phyloP scores from a whole-genome alignment of 164 flowering plant genomes.

The Platanus orientalis region DNA sequence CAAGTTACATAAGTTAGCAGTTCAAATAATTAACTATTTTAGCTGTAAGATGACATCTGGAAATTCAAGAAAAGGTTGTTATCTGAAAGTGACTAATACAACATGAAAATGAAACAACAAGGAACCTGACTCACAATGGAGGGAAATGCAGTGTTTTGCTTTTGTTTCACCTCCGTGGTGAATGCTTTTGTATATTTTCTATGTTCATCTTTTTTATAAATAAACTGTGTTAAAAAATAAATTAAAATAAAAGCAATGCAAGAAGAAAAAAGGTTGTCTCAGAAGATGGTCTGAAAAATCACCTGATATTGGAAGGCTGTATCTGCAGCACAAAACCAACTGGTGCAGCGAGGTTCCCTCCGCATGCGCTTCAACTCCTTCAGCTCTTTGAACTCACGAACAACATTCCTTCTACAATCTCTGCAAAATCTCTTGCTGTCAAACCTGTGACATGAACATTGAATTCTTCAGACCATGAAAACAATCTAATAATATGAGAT shows the following conservation, averaged over 20 bases:
- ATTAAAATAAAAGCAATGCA: too few relatives aligned
- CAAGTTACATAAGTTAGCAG: background rate
- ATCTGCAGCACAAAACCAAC: slow-evolving; percentile 94
- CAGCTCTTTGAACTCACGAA: slow-evolving; percentile 96
- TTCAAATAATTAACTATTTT: background rate
- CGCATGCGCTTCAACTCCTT: slow-evolving; percentile 94
- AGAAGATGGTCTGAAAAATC: slow-evolving; percentile 6
- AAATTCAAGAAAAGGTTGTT: slow-evolving; percentile 1
- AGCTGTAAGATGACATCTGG: background rate
- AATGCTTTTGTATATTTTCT: too few relatives aligned
- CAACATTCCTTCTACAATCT: slow-evolving; percentile 97
- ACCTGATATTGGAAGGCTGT: slow-evolving; percentile 92
- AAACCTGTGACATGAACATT: slow-evolving; percentile 59
- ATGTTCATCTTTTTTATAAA: too few relatives aligned
- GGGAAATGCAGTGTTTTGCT: too few relatives aligned
- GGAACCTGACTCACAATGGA: slow-evolving; percentile 3
- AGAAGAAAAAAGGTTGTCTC: background rate
- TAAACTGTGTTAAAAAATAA: too few relatives aligned
- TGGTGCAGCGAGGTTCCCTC: slow-evolving; percentile 83
- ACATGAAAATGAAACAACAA: slow-evolving; percentile 1
- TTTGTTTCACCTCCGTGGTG: too few relatives aligned
- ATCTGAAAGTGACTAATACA: background rate
- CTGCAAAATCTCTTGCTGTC: slow-evolving; percentile 98
- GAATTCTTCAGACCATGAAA: slow-evolving; percentile 7
- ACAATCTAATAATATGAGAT: slow-evolving; percentile 1